These are phyloP conservation scores for Penicillium sclerotiorum DNA, from an alignment of 2,329 filamentous ascomycete species.

Conservation along the genomic window DNA sequence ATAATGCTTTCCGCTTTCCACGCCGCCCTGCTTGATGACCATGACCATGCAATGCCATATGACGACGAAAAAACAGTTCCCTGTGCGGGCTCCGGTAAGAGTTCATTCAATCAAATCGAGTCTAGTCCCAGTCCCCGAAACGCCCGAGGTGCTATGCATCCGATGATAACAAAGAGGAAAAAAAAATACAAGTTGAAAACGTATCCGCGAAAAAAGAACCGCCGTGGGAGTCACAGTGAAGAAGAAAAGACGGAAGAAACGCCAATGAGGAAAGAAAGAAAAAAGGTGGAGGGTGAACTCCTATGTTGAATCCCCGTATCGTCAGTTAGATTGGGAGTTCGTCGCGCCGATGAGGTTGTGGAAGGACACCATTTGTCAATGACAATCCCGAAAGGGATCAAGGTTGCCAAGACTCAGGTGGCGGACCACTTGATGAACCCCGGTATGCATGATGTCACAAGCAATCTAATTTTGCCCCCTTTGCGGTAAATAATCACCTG, in stretches of 20 bases:
- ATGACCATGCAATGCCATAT: slow-evolving; percentile 29
- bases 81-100: slow-evolving; percentile 31
- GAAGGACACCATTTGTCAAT: neutral
- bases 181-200: slow-evolving; percentile 26
- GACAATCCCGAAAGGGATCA: slow-evolving; percentile 18
- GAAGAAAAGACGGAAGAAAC: slow-evolving; percentile 23
- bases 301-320: slow-evolving; percentile 16
- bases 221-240: slow-evolving; percentile 13
- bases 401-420: slow-evolving; percentile 28
- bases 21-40: slow-evolving; percentile 33
- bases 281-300: neutral
- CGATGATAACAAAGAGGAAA: slow-evolving; percentile 31
- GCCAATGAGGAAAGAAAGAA: neutral
- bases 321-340: slow-evolving; percentile 16
- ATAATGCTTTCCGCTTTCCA: slow-evolving; percentile 36
- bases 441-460: slow-evolving; percentile 35
- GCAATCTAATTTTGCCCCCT: slow-evolving; percentile 21
- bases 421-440: slow-evolving; percentile 25
- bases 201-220: slow-evolving; percentile 22
- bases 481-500: slow-evolving; percentile 16
- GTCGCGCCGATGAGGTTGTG: slow-evolving; percentile 2
- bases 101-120: slow-evolving; percentile 37
- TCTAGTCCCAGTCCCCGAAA: slow-evolving; percentile 39
- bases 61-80: slow-evolving; percentile 39
- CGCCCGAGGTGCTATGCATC: slow-evolving; percentile 43